phyloP scores from a whole-genome alignment of 768 basidiomycete species.

The Pholiota molesta region DNA sequence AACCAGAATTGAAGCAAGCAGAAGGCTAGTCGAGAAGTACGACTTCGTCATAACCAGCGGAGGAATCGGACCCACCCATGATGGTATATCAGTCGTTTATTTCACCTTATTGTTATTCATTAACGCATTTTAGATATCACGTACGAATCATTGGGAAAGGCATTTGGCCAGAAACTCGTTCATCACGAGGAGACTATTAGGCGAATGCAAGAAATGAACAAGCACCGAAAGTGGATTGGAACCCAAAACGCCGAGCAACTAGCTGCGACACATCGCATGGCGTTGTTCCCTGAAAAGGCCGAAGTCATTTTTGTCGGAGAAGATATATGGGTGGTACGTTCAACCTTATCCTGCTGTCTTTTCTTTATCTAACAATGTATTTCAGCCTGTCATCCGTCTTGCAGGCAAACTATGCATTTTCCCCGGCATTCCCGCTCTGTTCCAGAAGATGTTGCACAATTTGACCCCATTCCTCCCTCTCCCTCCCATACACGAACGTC shows the following conservation, averaged over 20 bases:
- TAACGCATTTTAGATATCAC: conserved; percentile 68
- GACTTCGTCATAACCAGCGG: conserved; percentile 92
- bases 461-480: conserved; percentile 77
- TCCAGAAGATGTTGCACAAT: conserved; percentile 78
- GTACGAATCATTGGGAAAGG: conserved; percentile 83
- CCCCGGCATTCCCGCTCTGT: conserved; percentile 87
- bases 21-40: conserved; percentile 77
- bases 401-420: conserved; percentile 88
- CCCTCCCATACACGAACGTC: conserved; percentile 74
- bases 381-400: conserved; percentile 82
- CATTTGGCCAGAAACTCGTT: conserved; percentile 72
- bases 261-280: conserved; percentile 85
- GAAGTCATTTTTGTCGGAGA: conserved; percentile 80
- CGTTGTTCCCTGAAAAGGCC: conserved; percentile 77
- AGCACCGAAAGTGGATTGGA: conserved; percentile 55
- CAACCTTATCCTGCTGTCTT: conserved; percentile 4
- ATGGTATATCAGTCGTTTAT: conserved; percentile 51
- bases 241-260: conserved; percentile 76
- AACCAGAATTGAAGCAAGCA: conserved; percentile 79
- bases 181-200: conserved; percentile 79
- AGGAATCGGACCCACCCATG: conserved; percentile 91
- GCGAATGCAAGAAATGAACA: conserved; percentile 68
- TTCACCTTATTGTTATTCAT: not conserved
- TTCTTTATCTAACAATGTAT: conserved; percentile 2
- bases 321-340: conserved; percentile 85